phyloP scores from a whole-genome alignment of 2,329 filamentous ascomycete genomes.

The Elsinoe perseae region DNA sequence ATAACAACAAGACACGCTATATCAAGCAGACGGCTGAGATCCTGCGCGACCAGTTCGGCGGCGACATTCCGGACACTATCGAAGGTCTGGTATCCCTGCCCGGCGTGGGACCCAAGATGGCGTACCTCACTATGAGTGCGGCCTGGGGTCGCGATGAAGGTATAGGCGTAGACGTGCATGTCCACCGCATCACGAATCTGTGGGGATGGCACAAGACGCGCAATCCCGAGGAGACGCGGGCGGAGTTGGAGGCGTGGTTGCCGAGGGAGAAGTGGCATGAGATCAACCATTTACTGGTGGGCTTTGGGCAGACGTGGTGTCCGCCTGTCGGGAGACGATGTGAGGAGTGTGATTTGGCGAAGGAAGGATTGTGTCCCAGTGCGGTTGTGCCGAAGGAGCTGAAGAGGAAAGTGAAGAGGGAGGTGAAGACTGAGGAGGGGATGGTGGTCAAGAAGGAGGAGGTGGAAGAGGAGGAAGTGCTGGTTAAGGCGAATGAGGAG shows the following conservation, averaged over 20 bases:
- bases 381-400: conserved; percentile 42
- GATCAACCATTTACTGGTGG: conserved; percentile 84
- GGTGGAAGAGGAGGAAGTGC: conserved; percentile 19
- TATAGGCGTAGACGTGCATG: conserved; percentile 90
- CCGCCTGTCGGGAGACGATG: conserved; percentile 71
- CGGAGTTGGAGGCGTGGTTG: conserved; percentile 70
- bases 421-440: conserved; percentile 29
- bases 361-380: conserved; percentile 62
- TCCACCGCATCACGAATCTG: conserved; percentile 87
- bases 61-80: conserved; percentile 74
- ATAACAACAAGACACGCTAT: conserved; percentile 81
- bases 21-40: conserved; percentile 69
- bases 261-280: conserved; percentile 81
- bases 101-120: conserved; percentile 93
- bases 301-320: conserved; percentile 80
- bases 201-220: conserved; percentile 86
- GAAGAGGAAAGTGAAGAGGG: conserved; percentile 43
- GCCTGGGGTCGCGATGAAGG: conserved; percentile 64
- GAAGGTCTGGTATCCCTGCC: conserved; percentile 68
- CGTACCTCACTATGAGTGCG: conserved; percentile 74
- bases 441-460: conserved; percentile 23
- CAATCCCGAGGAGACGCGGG: conserved; percentile 73
- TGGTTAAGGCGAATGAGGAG: conserved; percentile 14
- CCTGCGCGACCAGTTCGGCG: conserved; percentile 59
- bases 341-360: conserved; percentile 75